Percentiles rank a stretch among this genome's conserved stretches.
phyloP scores from a whole-genome alignment of 768 basidiomycete genomes.

The Mycena maculata region DNA sequence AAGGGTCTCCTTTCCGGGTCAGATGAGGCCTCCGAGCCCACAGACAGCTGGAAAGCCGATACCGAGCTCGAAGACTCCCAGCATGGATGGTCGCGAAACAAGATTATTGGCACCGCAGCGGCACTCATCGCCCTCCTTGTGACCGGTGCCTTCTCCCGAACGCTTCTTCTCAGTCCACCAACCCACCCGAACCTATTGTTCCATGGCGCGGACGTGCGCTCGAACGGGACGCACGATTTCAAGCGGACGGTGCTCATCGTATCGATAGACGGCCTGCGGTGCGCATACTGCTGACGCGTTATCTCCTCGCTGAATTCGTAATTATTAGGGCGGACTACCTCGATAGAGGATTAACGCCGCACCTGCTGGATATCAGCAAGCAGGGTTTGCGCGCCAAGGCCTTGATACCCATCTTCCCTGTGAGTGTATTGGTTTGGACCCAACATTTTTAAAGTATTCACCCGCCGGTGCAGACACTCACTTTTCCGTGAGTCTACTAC shows the following conservation, averaged over 20 bases:
- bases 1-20: slow-evolving; percentile 51
- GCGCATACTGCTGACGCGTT: slow-evolving; percentile 25
- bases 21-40: slow-evolving; percentile 31
- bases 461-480: slow-evolving; percentile 68
- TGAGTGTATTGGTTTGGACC: slow-evolving; percentile 47
- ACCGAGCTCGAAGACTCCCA: slow-evolving; percentile 35
- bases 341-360: slow-evolving; percentile 86
- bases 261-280: slow-evolving; percentile 90
- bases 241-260: slow-evolving; percentile 85
- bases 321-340: slow-evolving; percentile 82
- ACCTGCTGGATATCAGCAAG: slow-evolving; percentile 83
- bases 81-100: slow-evolving; percentile 51
- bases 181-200: slow-evolving; percentile 47
- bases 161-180: slow-evolving; percentile 43
- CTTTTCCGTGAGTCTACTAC: slow-evolving; percentile 79
- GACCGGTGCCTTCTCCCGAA: slow-evolving; percentile 55
- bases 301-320: slow-evolving; percentile 26
- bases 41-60: slow-evolving; percentile 41
- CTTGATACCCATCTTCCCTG: slow-evolving; percentile 90
- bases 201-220: slow-evolving; percentile 58
- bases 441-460: not conserved
- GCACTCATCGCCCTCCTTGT: slow-evolving; percentile 56
- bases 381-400: slow-evolving; percentile 89
- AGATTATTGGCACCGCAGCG: slow-evolving; percentile 51
- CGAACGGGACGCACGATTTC: slow-evolving; percentile 88